Evolutionary conservation across 1,284 basidiomycete species (phyloP).

Genomic region (Trichosporon asahii): DNA sequence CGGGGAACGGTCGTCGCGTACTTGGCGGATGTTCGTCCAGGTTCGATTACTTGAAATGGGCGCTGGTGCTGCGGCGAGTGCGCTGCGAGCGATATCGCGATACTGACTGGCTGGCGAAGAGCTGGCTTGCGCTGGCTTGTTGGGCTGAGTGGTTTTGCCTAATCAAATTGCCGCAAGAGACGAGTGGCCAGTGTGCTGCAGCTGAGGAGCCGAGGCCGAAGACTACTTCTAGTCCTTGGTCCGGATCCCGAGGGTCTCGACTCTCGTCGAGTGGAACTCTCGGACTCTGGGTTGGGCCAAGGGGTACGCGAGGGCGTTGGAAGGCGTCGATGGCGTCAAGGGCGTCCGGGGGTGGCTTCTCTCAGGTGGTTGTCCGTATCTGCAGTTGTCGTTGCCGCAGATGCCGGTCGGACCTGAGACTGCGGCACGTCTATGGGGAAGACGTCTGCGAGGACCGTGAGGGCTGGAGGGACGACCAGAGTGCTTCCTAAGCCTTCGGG

Average conservation of each 20-base stretch:
- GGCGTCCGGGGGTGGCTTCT: conserved; percentile 6
- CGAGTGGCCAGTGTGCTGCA: neutral
- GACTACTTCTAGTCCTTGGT: neutral
- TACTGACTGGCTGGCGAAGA: neutral
- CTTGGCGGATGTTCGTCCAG: neutral
- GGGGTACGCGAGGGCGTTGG: neutral
- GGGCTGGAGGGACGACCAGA: neutral
- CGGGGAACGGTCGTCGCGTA: neutral
- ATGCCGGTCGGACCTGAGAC: neutral
- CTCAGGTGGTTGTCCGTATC: neutral
- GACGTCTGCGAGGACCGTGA: neutral
- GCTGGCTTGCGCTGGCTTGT: neutral
- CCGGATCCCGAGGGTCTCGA: neutral
- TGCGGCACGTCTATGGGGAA: neutral
- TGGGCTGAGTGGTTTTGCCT: neutral
- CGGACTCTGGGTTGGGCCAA: neutral
- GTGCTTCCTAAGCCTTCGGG: neutral
- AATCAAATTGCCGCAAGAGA: neutral
- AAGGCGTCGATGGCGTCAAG: conserved; percentile 2
- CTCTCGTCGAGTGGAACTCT: neutral
- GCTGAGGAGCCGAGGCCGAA: neutral
- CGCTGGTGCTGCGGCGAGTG: neutral
- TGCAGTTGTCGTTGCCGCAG: neutral
- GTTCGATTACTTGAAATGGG: neutral
- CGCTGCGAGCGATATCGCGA: neutral